Conservation (phyloP, 345 rosid genomes). For the Chamaenerion angustifolium region DNA sequence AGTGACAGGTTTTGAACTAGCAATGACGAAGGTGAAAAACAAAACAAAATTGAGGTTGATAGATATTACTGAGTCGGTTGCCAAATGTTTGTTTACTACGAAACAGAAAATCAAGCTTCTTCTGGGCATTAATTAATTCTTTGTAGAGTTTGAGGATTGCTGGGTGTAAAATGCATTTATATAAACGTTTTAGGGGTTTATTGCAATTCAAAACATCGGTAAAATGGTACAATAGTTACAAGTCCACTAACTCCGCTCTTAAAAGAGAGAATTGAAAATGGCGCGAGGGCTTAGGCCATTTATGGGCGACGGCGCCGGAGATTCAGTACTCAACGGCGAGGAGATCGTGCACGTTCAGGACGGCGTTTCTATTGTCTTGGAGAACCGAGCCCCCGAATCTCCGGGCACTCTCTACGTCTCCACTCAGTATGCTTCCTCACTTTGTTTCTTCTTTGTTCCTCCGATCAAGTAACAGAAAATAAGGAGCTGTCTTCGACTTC, state of each 20-base stretch:
- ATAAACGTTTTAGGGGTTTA: too few species aligned
- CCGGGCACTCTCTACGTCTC: slow-evolving; percentile 87
- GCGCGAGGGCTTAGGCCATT: slow-evolving; percentile 56
- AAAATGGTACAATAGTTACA: too few species aligned
- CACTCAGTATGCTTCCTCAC: slow-evolving; percentile 25
- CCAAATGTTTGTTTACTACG: slow-evolving; percentile 70
- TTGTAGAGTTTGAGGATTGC: too few species aligned
- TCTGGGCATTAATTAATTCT: too few species aligned
- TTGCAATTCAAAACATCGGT: too few species aligned
- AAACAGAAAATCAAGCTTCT: too few species aligned
- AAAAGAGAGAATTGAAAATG: slow-evolving; percentile 18
- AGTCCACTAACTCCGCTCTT: too few species aligned
- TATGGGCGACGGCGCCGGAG: slow-evolving; percentile 44
- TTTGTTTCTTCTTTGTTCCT: neutral
- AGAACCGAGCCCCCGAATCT: slow-evolving; percentile 41
- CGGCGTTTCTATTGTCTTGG: slow-evolving; percentile 62
- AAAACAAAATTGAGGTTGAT: slow-evolving; percentile 54
- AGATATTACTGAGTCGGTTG: slow-evolving; percentile 76
- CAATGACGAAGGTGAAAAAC: slow-evolving; percentile 22
- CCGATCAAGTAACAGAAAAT: neutral
- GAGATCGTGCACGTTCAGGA: slow-evolving; percentile 62
- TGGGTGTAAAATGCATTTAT: too few species aligned
- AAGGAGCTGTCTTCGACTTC: neutral
- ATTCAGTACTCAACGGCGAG: slow-evolving; percentile 69
- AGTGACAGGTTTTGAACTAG: slow-evolving; percentile 45